phyloP scores from a whole-genome alignment of 768 basidiomycete genomes.

The Psilocybe tampanensis region DNA sequence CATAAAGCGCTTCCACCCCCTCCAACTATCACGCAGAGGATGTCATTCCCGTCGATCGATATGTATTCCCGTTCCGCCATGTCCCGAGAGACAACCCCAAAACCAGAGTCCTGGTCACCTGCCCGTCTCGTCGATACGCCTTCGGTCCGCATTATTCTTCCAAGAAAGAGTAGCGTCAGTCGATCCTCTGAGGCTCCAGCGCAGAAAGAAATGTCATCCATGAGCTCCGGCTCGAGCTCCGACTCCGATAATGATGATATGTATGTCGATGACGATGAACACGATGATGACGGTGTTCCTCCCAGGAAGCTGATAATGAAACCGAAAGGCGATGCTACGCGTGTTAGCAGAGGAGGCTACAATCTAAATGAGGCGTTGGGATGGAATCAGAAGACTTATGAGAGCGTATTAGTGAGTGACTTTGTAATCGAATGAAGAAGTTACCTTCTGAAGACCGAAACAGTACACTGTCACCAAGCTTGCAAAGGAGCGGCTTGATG shows the following conservation, averaged over 20 bases:
- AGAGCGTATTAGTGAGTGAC: not conserved
- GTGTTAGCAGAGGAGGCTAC: not conserved
- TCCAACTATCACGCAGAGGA: not conserved
- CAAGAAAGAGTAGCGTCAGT: too few species aligned
- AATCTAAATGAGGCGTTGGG: not conserved
- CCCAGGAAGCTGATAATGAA: not conserved
- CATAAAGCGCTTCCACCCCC: not conserved
- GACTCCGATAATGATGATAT: not conserved
- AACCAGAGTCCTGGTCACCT: not conserved
- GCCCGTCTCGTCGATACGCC: not conserved
- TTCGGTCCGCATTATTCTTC: too few species aligned
- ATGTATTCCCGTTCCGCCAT: too few species aligned
- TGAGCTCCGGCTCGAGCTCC: too few species aligned
- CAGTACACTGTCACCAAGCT: constrained; percentile 1
- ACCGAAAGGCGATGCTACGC: not conserved
- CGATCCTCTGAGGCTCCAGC: too few species aligned
- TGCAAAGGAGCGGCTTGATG: constrained; percentile 6
- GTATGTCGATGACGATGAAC: not conserved
- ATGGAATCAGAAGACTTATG: constrained; percentile 2
- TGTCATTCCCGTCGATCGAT: not conserved
- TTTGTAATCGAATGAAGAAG: not conserved
- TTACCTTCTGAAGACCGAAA: not conserved
- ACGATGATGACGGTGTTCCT: not conserved
- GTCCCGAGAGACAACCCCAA: not conserved
- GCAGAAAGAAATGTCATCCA: too few species aligned